phyloP scores from a whole-genome alignment of 2,329 filamentous ascomycete genomes.

The Magnaporthiopsis incrustans region DNA sequence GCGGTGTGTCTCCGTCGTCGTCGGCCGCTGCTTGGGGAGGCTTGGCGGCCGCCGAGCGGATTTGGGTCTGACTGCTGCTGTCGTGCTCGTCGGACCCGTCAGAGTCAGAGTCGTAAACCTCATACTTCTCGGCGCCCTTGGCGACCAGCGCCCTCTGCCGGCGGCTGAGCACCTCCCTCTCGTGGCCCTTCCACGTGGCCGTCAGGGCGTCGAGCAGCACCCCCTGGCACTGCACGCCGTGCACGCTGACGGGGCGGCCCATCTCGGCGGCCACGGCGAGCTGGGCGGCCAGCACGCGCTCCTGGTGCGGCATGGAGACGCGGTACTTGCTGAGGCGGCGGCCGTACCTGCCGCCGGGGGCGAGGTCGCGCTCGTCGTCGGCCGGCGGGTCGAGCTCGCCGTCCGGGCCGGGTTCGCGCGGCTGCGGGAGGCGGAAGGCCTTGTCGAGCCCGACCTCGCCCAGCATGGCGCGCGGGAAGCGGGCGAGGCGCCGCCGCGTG shows the following conservation, averaged over 20 bases:
- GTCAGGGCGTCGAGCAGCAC: conserved; percentile 57
- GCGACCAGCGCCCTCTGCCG: conserved; percentile 46
- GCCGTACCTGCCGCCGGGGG: conserved; percentile 64
- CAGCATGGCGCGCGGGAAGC: conserved; percentile 54
- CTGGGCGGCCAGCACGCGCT: conserved; percentile 56
- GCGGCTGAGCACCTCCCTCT: conserved; percentile 52
- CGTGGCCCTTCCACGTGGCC: conserved; percentile 62
- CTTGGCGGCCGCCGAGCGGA: neutral
- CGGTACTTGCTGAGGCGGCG: conserved; percentile 58
- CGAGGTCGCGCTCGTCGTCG: conserved; percentile 40
- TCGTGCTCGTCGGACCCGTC: no score
- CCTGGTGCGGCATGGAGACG: conserved; percentile 63
- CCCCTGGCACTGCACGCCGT: conserved; percentile 71
- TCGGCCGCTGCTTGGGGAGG: neutral
- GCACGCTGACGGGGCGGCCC: conserved; percentile 57
- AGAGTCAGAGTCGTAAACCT: conserved; percentile 20
- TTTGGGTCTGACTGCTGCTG: conserved; percentile 7
- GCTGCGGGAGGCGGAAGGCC: conserved; percentile 62
- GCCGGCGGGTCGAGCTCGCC: conserved; percentile 13
- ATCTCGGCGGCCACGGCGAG: conserved; percentile 63
- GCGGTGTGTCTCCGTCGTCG: neutral
- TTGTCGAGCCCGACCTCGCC: conserved; percentile 76
- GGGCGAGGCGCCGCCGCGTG: conserved; percentile 45
- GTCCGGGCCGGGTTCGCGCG: conserved; percentile 15
- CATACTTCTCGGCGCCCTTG: conserved; percentile 36